phyloP scores from a whole-genome alignment of 2,329 filamentous ascomycete genomes.

The Tolypocladium album region DNA sequence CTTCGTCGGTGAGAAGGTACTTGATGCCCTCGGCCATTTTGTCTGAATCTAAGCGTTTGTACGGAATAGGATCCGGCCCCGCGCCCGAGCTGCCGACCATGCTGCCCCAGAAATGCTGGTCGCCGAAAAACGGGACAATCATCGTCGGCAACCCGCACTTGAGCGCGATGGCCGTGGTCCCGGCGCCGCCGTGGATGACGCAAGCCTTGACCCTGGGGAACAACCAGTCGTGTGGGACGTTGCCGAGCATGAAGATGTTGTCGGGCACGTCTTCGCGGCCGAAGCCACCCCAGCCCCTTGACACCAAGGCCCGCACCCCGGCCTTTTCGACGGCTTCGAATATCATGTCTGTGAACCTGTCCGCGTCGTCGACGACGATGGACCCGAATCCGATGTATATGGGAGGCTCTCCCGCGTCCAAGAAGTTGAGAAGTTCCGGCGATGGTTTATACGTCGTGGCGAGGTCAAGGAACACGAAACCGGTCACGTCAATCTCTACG shows the following conservation, averaged over 20 bases:
- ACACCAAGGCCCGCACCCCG: constrained; percentile 61
- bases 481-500: constrained; percentile 59
- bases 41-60: constrained; percentile 54
- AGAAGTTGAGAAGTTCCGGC: constrained; percentile 41
- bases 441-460: constrained; percentile 52
- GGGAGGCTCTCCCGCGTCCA: constrained; percentile 45
- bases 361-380: constrained; percentile 64
- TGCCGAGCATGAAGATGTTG: constrained; percentile 61
- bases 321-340: constrained; percentile 56
- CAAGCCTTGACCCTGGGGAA: constrained; percentile 57
- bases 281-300: constrained; percentile 66
- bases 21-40: constrained; percentile 60
- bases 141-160: constrained; percentile 63
- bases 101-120: constrained; percentile 68
- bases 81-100: constrained; percentile 56
- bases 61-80: constrained; percentile 56
- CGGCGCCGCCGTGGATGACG: constrained; percentile 69
- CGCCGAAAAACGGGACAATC: constrained; percentile 71
- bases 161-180: constrained; percentile 64
- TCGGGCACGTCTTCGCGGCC: constrained; percentile 48
- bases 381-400: constrained; percentile 70
- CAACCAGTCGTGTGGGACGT: constrained; percentile 68
- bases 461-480: constrained; percentile 68
- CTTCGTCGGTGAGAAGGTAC: constrained; percentile 53
- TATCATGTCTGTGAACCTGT: constrained; percentile 58